These are phyloP conservation scores for Colletotrichum gigasporum DNA, from an alignment of 2,329 filamentous ascomycete species.

Conservation along the genomic window DNA sequence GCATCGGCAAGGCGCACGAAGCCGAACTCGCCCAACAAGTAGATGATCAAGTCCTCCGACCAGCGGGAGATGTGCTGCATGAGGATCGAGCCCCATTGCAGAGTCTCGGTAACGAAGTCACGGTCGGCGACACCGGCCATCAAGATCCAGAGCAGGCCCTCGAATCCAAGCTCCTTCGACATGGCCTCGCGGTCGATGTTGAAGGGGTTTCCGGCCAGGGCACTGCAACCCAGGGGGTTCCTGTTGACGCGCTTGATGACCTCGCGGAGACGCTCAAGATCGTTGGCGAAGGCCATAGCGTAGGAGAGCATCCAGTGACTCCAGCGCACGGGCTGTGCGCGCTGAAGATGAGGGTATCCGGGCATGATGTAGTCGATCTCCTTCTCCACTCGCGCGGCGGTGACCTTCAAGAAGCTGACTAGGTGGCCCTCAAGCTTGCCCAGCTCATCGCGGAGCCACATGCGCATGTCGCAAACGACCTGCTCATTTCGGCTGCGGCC, in stretches of 20 bases:
- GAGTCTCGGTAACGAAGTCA: conserved; percentile 83
- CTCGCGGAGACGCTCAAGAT: conserved; percentile 81
- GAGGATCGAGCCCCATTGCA: conserved; percentile 82
- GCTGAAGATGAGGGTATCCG: conserved; percentile 88
- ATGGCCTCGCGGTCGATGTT: conserved; percentile 82
- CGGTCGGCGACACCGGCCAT: conserved; percentile 80
- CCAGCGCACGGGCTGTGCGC: conserved; percentile 83
- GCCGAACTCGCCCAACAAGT: conserved; percentile 79
- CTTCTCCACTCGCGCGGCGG: conserved; percentile 73
- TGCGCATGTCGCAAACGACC: conserved; percentile 76
- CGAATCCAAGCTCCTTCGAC: conserved; percentile 83
- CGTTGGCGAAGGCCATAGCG: conserved; percentile 74
- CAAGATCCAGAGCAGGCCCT: conserved; percentile 78
- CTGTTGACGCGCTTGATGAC: conserved; percentile 79
- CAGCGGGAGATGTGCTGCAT: conserved; percentile 84
- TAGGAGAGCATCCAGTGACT: conserved; percentile 84
- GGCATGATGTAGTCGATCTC: conserved; percentile 86
- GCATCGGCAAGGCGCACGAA: conserved; percentile 82
- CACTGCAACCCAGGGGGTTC: conserved; percentile 77
- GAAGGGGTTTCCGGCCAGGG: conserved; percentile 85
- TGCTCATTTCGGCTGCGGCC: conserved; percentile 77
- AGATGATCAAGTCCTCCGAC: conserved; percentile 89
- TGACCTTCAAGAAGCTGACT: conserved; percentile 74
- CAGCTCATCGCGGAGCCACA: conserved; percentile 81
- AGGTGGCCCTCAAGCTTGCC: conserved; percentile 75